These are phyloP conservation scores for Fragilaria radians DNA, from an alignment of 108 stramenopile species.

Conservation along the genomic window DNA sequence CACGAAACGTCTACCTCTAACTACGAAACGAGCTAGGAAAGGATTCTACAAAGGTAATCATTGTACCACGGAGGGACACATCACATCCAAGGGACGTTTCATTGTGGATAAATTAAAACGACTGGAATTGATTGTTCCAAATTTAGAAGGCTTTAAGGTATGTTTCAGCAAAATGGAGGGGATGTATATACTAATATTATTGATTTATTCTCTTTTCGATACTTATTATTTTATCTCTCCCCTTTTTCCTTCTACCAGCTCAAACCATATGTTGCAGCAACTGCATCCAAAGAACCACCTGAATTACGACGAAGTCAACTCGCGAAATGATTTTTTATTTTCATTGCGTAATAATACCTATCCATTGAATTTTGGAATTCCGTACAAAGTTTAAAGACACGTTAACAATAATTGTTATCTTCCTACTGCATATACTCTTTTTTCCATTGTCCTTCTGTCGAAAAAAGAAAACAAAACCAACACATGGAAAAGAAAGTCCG, in stretches of 20 bases:
- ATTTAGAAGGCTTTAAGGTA: slow-evolving; percentile 68
- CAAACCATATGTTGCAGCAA: slow-evolving; percentile 70
- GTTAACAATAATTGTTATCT: too few relatives aligned
- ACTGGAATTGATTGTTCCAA: slow-evolving; percentile 71
- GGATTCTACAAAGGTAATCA: slow-evolving; percentile 90
- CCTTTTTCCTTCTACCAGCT: slow-evolving; percentile 17
- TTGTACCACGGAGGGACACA: slow-evolving; percentile 63
- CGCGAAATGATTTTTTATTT: too few relatives aligned
- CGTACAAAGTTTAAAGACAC: too few relatives aligned
- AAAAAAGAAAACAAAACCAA: too few relatives aligned
- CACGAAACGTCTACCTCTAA: slow-evolving; percentile 65
- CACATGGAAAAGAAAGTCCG: too few relatives aligned
- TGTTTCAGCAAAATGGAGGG: not conserved
- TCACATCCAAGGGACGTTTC: slow-evolving; percentile 69
- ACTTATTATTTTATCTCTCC: not conserved
- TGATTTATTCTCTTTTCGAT: not conserved
- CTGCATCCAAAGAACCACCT: slow-evolving; percentile 59
- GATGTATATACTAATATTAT: not conserved
- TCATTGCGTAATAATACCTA: too few relatives aligned
- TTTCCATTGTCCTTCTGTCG: too few relatives aligned
- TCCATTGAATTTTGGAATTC: too few relatives aligned
- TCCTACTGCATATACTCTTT: too few relatives aligned
- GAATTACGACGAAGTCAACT: slow-evolving; percentile 37
- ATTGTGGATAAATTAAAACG: slow-evolving; percentile 62
- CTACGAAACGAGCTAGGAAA: slow-evolving; percentile 72